Base-by-base conservation (phyloP, 148 eudicot species). In the Chenopodium suecicum region DNA sequence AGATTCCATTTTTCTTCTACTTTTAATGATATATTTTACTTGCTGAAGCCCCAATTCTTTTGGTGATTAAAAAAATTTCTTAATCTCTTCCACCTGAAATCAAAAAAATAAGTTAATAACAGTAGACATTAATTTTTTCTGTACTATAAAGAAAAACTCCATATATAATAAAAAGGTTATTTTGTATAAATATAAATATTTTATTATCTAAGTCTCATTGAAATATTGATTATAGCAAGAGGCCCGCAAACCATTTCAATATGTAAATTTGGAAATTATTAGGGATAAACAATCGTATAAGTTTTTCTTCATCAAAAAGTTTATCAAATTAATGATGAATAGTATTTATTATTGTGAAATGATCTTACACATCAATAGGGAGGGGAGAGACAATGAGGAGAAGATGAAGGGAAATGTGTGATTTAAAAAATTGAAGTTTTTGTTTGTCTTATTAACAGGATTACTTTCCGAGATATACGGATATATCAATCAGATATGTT, bases 1-100 rank as follows among this genome's bases (percentile, higher is more conserved):
- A 3, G 88, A 78, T 1, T 74, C 84, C 83, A 84, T 84, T 29
- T 48, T 56, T 17, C 16, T 16, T 56, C 62, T 10, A 6, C 62
- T 13, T 50, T 23, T 78, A 6, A 64, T 3, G 16, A 1, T 29
- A 37, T 0, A 37, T 0, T 66, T 66, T 66, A 66, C 14, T 14
- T 0, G 4, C 23, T 63, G 25, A 20, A 23, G 34, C 16, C 31
- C 14, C n/a, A 31, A n/a, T 69, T 67, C 19, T 68, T 68, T 68
- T 27, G 6, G 12, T 50, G 64, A 60, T 16, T 5, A 68, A 27
- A 27, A 9, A 27, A 27, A 1, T 14, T 68, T 0, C 6, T 9
- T 14, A 29, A 13, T 2, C 31, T 27, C 4, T 67, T 67, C 31
- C 25, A n/a, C 32, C 68, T 64, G 68, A n/a, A 32, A 12, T 12